Base-by-base conservation (phyloP, 129 eudicot genomes). In the Mikania micrantha region DNA sequence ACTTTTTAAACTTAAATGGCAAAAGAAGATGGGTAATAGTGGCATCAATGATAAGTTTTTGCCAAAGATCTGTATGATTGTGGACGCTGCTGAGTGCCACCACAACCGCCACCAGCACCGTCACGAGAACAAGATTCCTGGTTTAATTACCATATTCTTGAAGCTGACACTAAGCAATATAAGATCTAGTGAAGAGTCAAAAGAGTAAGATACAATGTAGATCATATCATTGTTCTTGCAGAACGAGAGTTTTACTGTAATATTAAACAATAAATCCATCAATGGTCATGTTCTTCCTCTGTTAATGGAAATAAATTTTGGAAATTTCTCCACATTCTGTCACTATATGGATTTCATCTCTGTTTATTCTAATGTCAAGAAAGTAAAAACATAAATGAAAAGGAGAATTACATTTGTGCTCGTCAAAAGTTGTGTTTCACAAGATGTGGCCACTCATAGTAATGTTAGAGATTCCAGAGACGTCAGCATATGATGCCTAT, bases 101-200 rank as follows among this genome's bases (percentile, higher is more conserved):
- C 21, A 44, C 52, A 61, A 49, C 66, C 56, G 16, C 66, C 74
- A 69, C 61, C 67, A 40, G 21, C 49, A 20, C 60, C 60, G 8
- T 10, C 61, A 56, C 49, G 52, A 40, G n/a, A 72, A 72, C 64
- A 63, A 62, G 64, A 73, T 73, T 73, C 77, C 77, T 3, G 63
- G 36, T 87, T 84, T 52, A 48, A 59, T 80, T 91, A 91, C 73
- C 79, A 73, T 21, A 85, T 73, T 52, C 95, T 91, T 45, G 75
- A 50, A 75, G 79, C 69, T 65, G 85, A 90, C 45, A 19, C 38
- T 15, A 61, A 72, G 40, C 34, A 60, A 44, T 44, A 56, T 28
- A 71, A 21, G 48, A 57, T 28, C 47, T 50, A 27, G 36, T 68
- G 25, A 69, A 38, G 2, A 3, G 22, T 69, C 15, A 7, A 54